phyloP scores from a whole-genome alignment of 2,329 filamentous ascomycete species.

The Colletotrichum orbiculare region DNA sequence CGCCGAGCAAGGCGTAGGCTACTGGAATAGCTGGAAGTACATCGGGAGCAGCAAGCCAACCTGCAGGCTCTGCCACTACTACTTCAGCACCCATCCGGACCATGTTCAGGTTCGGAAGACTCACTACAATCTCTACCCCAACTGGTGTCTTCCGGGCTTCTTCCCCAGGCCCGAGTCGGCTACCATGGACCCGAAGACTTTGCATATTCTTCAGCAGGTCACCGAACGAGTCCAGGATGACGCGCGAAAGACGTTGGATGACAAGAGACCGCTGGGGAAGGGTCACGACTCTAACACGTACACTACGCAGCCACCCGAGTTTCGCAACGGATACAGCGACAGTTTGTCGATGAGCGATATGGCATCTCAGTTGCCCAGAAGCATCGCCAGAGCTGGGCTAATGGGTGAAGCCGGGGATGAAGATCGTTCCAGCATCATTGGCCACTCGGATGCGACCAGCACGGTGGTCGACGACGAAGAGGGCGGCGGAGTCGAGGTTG shows the following conservation, averaged over 20 bases:
- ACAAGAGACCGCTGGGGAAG: conserved; percentile 43
- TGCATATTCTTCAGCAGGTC: conserved; percentile 42
- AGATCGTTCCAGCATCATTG: neutral
- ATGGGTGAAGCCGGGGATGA: neutral
- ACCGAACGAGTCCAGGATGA: conserved; percentile 43
- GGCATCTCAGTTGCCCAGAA: neutral
- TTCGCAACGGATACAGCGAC: neutral
- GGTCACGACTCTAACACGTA: conserved; percentile 47
- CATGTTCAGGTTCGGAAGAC: conserved; percentile 41
- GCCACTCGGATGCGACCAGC: neutral
- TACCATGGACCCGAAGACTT: conserved; percentile 17
- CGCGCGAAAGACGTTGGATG: conserved; percentile 41
- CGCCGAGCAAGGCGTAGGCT: conserved; percentile 27
- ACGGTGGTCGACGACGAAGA: neutral
- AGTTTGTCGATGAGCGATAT: neutral
- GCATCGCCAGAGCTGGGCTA: neutral
- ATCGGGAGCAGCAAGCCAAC: conserved; percentile 56
- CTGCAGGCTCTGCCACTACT: conserved; percentile 51
- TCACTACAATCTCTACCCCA: conserved; percentile 52
- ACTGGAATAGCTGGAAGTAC: conserved; percentile 48
- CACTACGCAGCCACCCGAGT: conserved; percentile 12
- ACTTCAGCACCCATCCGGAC: conserved; percentile 44
- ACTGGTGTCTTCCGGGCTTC: conserved; percentile 52
- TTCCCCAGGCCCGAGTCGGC: conserved; percentile 22
- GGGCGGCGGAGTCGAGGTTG: neutral